phyloP scores from a whole-genome alignment of 1,139 yeast species.

The Geotrichum restrictum region DNA sequence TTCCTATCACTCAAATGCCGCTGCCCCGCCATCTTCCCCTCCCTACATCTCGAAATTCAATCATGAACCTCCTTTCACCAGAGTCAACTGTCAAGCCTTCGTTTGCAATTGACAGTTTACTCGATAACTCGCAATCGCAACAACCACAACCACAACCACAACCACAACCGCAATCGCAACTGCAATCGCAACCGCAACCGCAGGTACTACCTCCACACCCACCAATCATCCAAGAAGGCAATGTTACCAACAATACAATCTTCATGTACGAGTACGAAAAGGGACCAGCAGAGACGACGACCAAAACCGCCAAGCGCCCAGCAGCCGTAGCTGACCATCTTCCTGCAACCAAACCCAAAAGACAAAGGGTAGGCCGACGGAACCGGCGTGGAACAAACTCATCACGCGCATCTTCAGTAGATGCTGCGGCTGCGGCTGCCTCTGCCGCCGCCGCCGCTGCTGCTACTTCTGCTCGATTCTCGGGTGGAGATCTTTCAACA shows the following conservation, averaged over 20 bases:
- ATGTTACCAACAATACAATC: neutral
- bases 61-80: constrained; percentile 7
- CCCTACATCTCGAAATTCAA: neutral
- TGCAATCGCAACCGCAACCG: no score
- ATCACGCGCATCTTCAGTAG: neutral
- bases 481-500: neutral
- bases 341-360: neutral
- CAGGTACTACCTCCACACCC: no score
- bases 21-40: neutral
- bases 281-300: neutral
- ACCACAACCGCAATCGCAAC: no score
- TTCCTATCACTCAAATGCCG: neutral
- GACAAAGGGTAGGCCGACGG: neutral
- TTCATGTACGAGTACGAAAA: neutral
- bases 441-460: neutral
- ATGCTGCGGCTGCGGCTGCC: neutral
- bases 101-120: constrained; percentile 4
- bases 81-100: neutral
- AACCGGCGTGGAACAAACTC: neutral
- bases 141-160: no score
- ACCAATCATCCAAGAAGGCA: neutral
- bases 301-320: neutral
- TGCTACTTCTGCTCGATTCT: neutral
- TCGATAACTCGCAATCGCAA: neutral
- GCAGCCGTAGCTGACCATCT: neutral